A percentile compares a stretch with the other conserved stretches of the same genome.
phyloP scores from a whole-genome alignment of 1,284 basidiomycete genomes.

The Ceratobasidium sp. region DNA sequence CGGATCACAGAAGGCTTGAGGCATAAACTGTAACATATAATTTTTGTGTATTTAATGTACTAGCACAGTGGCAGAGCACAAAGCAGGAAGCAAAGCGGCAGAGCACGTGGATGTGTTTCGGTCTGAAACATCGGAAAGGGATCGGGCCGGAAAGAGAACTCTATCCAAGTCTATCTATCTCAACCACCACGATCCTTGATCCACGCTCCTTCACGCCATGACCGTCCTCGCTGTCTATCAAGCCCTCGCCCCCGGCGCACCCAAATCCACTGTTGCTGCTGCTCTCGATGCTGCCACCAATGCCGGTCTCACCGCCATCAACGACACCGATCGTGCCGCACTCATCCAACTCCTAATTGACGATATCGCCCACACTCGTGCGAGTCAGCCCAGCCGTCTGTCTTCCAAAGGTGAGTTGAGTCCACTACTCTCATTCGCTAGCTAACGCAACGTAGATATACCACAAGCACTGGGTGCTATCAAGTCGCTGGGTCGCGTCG shows the following conservation, averaged over 20 bases:
- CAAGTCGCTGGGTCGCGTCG: slow-evolving; percentile 81
- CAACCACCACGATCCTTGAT: slow-evolving; percentile 36
- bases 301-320: slow-evolving; percentile 31
- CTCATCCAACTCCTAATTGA: slow-evolving; percentile 33
- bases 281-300: slow-evolving; percentile 47
- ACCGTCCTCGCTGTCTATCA: slow-evolving; percentile 60
- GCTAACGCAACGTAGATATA: slow-evolving; percentile 63
- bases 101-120: slow-evolving; percentile 2
- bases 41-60: no score
- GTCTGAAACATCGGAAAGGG: slow-evolving; percentile 39
- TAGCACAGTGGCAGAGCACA: no score
- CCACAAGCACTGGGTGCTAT: slow-evolving; percentile 75
- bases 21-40: no score
- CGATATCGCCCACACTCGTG: slow-evolving; percentile 24
- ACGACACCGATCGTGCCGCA: slow-evolving; percentile 19
- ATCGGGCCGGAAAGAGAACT: slow-evolving; percentile 35
- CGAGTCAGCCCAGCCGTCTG: slow-evolving; percentile 15
- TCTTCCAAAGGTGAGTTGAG: slow-evolving; percentile 5
- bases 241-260: slow-evolving; percentile 57
- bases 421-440: background rate
- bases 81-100: background rate
- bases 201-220: slow-evolving; percentile 41
- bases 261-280: slow-evolving; percentile 31
- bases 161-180: slow-evolving; percentile 32
- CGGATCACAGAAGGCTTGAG: no score